Evolutionary conservation across 1,284 basidiomycete genomes (phyloP), one percentile per base, ranked within the genome.

Genomic region (Puccinia sorghi): DNA sequence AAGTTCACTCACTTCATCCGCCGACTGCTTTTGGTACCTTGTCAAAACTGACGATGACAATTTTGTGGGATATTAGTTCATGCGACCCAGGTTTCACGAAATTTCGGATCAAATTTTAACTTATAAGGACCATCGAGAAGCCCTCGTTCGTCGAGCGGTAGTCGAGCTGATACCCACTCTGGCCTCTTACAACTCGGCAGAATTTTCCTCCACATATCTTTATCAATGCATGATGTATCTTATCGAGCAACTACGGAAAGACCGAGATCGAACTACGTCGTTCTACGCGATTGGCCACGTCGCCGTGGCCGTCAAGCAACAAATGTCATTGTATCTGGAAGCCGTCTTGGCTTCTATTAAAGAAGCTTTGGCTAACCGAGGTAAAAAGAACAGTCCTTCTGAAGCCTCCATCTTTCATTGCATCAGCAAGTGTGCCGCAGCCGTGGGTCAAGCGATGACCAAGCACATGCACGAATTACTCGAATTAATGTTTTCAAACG

Each of bases 361-460:
- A 85, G 88, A 90, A 80, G 93, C 93, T 25, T 85, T 99, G 50
- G 90, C 92, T 83, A 89, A 90, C 82, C 87, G 92, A 84, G 94
- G 93, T 63, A 93, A 92, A 85, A 98, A 96, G 88, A 94, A 93
- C 83, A 92, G 93, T 2, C 92, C 93, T 5, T 90, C 92, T 17
- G 96, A 98, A 85, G 93, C 93, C 80, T 93, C 96, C 0, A 95
- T 99, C 81, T 99, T 99, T 84, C 93, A 98, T 86, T 99, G 97
- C 85, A 89, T 99, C 69, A 94, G 94, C 48, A 95, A 98, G 93
- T 87, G 99, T 71, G 94, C 95, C 0, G 90, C 90, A 0, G 94
- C 97, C 5, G 94, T 99, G 52, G 97, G 97, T 0, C 94, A 95
- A 0, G 96, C 95, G 84, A 87, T 99, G 72, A 98, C 97, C 0